Conservation (phyloP, 2,329 filamentous ascomycete genomes). For the Delphinella strobiligena region DNA sequence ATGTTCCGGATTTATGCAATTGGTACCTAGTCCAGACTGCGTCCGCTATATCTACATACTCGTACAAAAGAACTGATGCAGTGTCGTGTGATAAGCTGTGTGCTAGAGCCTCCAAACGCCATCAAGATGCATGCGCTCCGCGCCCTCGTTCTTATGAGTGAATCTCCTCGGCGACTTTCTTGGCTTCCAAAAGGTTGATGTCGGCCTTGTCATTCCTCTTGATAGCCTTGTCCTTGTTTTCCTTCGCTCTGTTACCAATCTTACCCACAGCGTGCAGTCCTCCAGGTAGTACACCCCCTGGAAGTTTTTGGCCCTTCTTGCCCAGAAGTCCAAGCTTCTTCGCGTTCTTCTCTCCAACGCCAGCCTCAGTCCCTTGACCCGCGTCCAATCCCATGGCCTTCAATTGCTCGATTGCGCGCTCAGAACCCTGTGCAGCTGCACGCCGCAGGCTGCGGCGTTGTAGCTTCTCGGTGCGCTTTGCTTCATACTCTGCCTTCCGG, state of each 20-base stretch:
- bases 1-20: too few relatives aligned
- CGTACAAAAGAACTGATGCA: too few relatives aligned
- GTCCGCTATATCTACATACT: too few relatives aligned
- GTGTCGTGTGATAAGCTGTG: background rate
- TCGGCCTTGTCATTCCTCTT: conserved; percentile 16
- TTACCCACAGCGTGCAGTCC: conserved; percentile 19
- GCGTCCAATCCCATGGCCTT: conserved; percentile 17
- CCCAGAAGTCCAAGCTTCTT: conserved; percentile 14
- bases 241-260: conserved; percentile 16
- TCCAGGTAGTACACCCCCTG: conserved; percentile 19
- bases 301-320: conserved; percentile 21
- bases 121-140: too few relatives aligned
- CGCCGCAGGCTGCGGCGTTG: conserved; percentile 23
- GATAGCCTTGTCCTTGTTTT: conserved; percentile 17
- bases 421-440: conserved; percentile 18
- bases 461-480: conserved; percentile 45
- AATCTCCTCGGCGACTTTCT: conserved; percentile 14
- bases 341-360: conserved; percentile 17
- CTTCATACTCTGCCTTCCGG: conserved; percentile 42
- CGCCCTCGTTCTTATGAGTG: too few relatives aligned
- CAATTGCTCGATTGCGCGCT: conserved; percentile 16
- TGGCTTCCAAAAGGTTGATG: conserved; percentile 15
- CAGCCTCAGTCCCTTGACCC: conserved; percentile 16
- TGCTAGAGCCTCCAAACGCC: too few relatives aligned
- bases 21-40: too few relatives aligned